Percentiles rank a stretch among this genome's conserved stretches.
Evolutionary conservation across 108 stramenopile species (phyloP).

Genomic region (Fragilaria radians): DNA sequence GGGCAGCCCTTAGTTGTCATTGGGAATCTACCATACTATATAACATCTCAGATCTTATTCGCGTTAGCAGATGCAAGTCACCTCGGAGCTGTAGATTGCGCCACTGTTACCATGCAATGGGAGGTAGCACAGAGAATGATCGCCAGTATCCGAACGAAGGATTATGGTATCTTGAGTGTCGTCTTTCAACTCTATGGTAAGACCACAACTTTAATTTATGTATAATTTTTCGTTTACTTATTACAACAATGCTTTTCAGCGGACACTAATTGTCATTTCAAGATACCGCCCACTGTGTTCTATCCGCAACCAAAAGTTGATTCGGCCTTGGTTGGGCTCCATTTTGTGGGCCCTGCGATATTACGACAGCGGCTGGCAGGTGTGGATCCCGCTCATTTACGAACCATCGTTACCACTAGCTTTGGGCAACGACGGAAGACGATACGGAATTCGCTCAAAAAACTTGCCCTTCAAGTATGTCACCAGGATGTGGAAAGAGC

Average conservation of each 20-base stretch:
- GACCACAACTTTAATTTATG: no score
- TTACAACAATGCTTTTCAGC: conserved; percentile 22
- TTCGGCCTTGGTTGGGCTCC: conserved; percentile 87
- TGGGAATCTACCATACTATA: conserved; percentile 97
- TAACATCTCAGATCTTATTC: conserved; percentile 94
- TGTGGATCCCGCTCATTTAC: conserved; percentile 66
- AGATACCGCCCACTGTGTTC: conserved; percentile 96
- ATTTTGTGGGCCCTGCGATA: conserved; percentile 67
- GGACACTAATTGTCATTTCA: conserved; percentile 79
- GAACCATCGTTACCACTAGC: conserved; percentile 76
- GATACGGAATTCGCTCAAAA: conserved; percentile 83
- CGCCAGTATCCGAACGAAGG: conserved; percentile 49
- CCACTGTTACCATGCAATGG: conserved; percentile 97
- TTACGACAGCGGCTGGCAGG: conserved; percentile 64
- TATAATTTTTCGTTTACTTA: no score
- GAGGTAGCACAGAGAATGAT: conserved; percentile 92
- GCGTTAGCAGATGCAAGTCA: conserved; percentile 90
- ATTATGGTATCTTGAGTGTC: conserved; percentile 93
- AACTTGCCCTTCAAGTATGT: conserved; percentile 43
- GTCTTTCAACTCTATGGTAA: conserved; percentile 86
- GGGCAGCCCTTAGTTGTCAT: conserved; percentile 86
- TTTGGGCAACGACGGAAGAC: conserved; percentile 97
- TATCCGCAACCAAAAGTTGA: conserved; percentile 97
- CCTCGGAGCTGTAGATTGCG: conserved; percentile 69
- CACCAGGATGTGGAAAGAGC: conserved; percentile 33